Conservation (phyloP, 768 basidiomycete genomes). For the Tulasnella sp. region DNA sequence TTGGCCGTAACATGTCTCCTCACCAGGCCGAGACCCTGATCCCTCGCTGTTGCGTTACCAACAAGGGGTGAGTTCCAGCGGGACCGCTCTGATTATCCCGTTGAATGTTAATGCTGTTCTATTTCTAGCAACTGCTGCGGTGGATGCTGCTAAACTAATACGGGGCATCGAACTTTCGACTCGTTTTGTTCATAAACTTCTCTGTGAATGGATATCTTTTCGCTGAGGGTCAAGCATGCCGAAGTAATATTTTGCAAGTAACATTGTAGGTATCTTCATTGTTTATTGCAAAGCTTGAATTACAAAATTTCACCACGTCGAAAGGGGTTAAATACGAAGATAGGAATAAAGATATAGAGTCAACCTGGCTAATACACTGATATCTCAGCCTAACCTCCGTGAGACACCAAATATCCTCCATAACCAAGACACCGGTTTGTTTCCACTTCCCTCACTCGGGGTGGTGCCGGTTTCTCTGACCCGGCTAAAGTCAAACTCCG, state of each 20-base stretch:
- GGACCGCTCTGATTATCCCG: not conserved
- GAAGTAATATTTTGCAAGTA: too few species aligned
- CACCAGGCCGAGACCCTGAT: not conserved
- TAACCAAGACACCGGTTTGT: too few species aligned
- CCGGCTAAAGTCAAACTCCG: too few species aligned
- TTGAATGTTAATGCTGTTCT: not conserved
- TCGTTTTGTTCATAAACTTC: too few species aligned
- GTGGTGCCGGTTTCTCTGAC: too few species aligned
- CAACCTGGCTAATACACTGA: not conserved
- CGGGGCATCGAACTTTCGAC: too few species aligned
- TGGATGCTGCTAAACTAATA: not conserved
- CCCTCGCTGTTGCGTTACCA: not conserved
- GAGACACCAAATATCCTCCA: not conserved
- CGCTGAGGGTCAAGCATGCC: too few species aligned
- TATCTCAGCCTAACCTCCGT: not conserved
- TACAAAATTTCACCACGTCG: too few species aligned
- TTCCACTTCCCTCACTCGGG: too few species aligned
- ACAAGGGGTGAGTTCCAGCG: not conserved
- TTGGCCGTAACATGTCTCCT: not conserved
- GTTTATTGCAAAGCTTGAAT: too few species aligned
- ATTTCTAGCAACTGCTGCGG: not conserved
- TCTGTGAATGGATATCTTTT: too few species aligned
- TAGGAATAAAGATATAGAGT: not conserved
- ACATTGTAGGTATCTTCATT: too few species aligned
- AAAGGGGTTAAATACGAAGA: not conserved